Evolutionary conservation across 176 grass and related monocot species (phyloP).

Genomic region (Aegilops bicornis): DNA sequence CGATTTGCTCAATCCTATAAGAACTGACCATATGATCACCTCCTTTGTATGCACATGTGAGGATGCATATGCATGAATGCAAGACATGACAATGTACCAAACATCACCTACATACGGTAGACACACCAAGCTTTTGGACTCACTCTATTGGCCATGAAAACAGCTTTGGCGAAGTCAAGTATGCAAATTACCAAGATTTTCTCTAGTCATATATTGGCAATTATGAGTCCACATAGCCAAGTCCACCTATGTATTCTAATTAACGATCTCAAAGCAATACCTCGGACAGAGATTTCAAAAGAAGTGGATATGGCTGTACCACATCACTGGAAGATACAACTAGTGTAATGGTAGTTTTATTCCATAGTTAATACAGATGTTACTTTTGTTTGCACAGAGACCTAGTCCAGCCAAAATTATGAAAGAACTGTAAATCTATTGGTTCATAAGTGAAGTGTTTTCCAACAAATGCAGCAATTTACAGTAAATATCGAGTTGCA

Average conservation of each 20-base stretch:
- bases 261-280: slow-evolving; percentile 5
- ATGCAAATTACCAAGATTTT: slow-evolving; percentile 27
- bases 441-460: slow-evolving; percentile 15
- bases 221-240: neutral
- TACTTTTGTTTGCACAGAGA: slow-evolving; percentile 6
- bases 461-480: neutral
- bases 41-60: slow-evolving; percentile 22
- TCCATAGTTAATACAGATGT: neutral
- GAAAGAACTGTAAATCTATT: neutral
- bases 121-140: neutral
- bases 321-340: slow-evolving; percentile 1
- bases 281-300: neutral
- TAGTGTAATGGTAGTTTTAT: slow-evolving; percentile 30
- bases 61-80: slow-evolving; percentile 8
- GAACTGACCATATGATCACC: neutral
- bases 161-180: neutral
- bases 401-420: slow-evolving; percentile 13
- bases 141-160: neutral
- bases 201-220: neutral
- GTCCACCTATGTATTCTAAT: slow-evolving; percentile 7
- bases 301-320: neutral
- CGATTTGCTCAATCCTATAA: neutral
- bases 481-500: slow-evolving; percentile 10
- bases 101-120: slow-evolving; percentile 3
- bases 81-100: slow-evolving; percentile 12